Percentiles rank a stretch among this genome's conserved stretches.
Evolutionary conservation across 1,284 basidiomycete genomes (phyloP).

Genomic region (Ustilago xerochloae): DNA sequence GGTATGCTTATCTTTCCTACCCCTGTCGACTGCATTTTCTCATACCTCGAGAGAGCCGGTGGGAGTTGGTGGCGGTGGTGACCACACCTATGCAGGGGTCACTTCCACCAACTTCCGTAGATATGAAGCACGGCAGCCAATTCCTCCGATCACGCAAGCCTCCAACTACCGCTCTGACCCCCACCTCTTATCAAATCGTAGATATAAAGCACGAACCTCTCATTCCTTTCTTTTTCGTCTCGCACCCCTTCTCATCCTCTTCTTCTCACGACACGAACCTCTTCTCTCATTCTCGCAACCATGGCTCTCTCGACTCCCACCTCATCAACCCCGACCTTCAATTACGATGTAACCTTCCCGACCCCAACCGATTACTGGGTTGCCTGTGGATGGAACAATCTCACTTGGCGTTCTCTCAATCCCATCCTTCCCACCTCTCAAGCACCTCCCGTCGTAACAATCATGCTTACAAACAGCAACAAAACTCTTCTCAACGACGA

Average conservation of each 20-base stretch:
- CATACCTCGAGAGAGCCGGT: too few relatives aligned
- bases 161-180: too few relatives aligned
- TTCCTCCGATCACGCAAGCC: too few relatives aligned
- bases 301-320: neutral
- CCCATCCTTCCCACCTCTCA: neutral
- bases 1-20: too few relatives aligned
- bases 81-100: too few relatives aligned
- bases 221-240: neutral
- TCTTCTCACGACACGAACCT: neutral
- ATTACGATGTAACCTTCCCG: conserved; percentile 32
- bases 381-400: conserved; percentile 41
- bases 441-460: conserved; percentile 18
- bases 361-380: conserved; percentile 42
- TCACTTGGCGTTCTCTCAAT: conserved; percentile 21
- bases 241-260: neutral
- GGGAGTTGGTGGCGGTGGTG: too few relatives aligned
- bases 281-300: neutral
- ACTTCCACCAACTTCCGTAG: too few relatives aligned
- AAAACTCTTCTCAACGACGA: conserved; percentile 37
- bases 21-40: too few relatives aligned
- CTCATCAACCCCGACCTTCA: neutral
- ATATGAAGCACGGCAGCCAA: too few relatives aligned
- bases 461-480: conserved; percentile 37
- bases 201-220: neutral
- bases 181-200: too few relatives aligned